phyloP scores from a whole-genome alignment of 2,329 filamentous ascomycete species.

The Fusarium palustre region DNA sequence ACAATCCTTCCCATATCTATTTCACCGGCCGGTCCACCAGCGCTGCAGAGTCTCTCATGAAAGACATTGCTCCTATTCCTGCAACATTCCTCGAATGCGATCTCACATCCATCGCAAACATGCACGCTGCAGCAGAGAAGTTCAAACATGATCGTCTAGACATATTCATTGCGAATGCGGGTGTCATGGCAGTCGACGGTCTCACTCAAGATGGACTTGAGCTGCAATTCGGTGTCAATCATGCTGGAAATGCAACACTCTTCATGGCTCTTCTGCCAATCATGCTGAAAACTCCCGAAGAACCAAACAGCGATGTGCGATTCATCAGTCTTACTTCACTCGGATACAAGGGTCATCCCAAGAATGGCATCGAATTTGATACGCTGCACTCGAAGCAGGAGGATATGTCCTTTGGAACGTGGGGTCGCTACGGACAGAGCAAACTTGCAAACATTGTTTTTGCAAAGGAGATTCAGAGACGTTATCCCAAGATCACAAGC shows the following conservation, averaged over 20 bases:
- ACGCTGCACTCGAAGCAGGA: slow-evolving; percentile 45
- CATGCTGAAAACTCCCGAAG: slow-evolving; percentile 38
- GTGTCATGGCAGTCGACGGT: slow-evolving; percentile 50
- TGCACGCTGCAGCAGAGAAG: slow-evolving; percentile 57
- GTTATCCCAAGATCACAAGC: slow-evolving; percentile 56
- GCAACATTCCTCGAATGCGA: slow-evolving; percentile 59
- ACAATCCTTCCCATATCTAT: slow-evolving; percentile 65
- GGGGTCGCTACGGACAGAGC: slow-evolving; percentile 62
- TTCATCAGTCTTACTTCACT: slow-evolving; percentile 48
- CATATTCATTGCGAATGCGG: slow-evolving; percentile 55
- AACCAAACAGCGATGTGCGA: slow-evolving; percentile 31
- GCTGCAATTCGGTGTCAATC: slow-evolving; percentile 53
- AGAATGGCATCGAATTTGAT: slow-evolving; percentile 47
- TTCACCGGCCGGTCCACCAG: slow-evolving; percentile 62
- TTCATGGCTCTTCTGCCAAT: slow-evolving; percentile 52
- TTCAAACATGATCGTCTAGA: slow-evolving; percentile 58
- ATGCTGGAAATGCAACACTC: slow-evolving; percentile 49
- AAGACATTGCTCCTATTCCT: slow-evolving; percentile 47
- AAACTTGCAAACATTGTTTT: slow-evolving; percentile 64
- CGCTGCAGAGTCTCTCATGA: slow-evolving; percentile 58
- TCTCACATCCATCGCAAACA: slow-evolving; percentile 61
- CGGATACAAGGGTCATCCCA: slow-evolving; percentile 45
- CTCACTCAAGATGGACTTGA: slow-evolving; percentile 52
- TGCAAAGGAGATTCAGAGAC: slow-evolving; percentile 58
- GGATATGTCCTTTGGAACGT: slow-evolving; percentile 51